Conservation (phyloP, 2,329 filamentous ascomycete species). For the Mycocentrospora acerina region DNA sequence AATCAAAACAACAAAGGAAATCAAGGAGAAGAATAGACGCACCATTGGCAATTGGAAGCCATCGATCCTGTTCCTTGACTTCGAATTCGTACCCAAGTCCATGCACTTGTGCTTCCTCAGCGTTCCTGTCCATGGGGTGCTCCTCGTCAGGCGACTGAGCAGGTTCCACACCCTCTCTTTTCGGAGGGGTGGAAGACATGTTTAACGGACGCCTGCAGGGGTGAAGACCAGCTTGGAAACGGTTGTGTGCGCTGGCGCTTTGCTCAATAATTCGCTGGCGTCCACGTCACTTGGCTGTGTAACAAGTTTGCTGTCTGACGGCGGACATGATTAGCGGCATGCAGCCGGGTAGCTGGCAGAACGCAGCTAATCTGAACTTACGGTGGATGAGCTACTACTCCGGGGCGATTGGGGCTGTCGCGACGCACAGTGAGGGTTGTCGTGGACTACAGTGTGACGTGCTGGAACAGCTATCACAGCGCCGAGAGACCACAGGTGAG, state of each 20-base stretch:
- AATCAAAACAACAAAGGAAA: conserved; percentile 40
- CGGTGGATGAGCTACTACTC: conserved; percentile 14
- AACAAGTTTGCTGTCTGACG: conserved; percentile 28
- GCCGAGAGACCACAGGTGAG: conserved; percentile 8
- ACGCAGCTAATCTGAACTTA: conserved; percentile 15
- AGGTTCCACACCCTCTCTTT: conserved; percentile 86
- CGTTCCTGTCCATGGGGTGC: conserved; percentile 85
- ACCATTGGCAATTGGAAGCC: conserved; percentile 99
- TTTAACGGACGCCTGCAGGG: conserved; percentile 67
- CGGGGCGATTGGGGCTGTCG: conserved; percentile 9
- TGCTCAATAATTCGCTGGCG: conserved; percentile 41
- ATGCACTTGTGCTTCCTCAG: conserved; percentile 73
- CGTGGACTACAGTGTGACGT: conserved; percentile 19
- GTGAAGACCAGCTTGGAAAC: conserved; percentile 31
- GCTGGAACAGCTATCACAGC: conserved; percentile 4
- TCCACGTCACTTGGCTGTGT: conserved; percentile 43
- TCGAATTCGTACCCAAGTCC: conserved; percentile 89
- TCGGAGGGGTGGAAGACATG: conserved; percentile 91
- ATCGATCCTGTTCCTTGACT: conserved; percentile 99
- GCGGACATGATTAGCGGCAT: conserved; percentile 37
- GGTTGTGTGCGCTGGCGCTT: conserved; percentile 52
- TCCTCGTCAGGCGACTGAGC: conserved; percentile 92
- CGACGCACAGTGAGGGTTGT: conserved; percentile 11
- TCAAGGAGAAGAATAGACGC: conserved; percentile 56
- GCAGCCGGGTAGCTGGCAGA: conserved; percentile 19